Evolutionary conservation across 257 asterid species (phyloP), one percentile per base, ranked within the genome.

Genomic region (Ilex aquifolium): DNA sequence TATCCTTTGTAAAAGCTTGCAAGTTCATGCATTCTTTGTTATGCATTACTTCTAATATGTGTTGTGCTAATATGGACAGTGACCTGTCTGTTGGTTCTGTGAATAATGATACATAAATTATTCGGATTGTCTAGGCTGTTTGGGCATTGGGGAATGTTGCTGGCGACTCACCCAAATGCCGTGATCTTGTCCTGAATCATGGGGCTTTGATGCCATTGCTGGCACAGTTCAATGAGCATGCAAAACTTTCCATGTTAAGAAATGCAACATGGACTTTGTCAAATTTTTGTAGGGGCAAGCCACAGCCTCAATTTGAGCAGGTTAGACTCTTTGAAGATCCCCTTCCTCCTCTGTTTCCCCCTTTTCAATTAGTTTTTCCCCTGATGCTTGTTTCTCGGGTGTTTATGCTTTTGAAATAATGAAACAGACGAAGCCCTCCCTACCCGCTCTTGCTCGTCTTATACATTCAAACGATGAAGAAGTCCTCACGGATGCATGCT

Each of bases 111-210:
- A 21, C 14, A 53, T 53, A 5, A 31, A 51, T 15, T 48, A 7
- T 16, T n/a, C 62, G 67, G 44, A 16, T 21, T 32, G 44, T 72
- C 21, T 67, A 90, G 97, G 97, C 97, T 68, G 97, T 90, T 6
- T 90, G 97, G 97, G 97, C 97, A 7, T 78, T 90, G 70, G 97
- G 95, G 64, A 90, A 90, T 73, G 92, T 90, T 13, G 96, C 97
- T 65, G 97, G 97, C 30, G 97, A 90, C 77, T 90, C 97, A 59
- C 89, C 96, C 36, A 83, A 76, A 66, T 90, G 97, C 64, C 84
- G 97, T 29, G 96, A 90, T 76, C 88, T 90, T 69, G 97, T 90
- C 54, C 92, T 90, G 76, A 68, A 74, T 7, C 64, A 76, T 65
- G 96, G 97, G 49, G 97, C 95, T 42, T 68, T 90, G 79, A 78